Conservation (phyloP, 805 yeast genomes). For the Candida loeiensis region DNA sequence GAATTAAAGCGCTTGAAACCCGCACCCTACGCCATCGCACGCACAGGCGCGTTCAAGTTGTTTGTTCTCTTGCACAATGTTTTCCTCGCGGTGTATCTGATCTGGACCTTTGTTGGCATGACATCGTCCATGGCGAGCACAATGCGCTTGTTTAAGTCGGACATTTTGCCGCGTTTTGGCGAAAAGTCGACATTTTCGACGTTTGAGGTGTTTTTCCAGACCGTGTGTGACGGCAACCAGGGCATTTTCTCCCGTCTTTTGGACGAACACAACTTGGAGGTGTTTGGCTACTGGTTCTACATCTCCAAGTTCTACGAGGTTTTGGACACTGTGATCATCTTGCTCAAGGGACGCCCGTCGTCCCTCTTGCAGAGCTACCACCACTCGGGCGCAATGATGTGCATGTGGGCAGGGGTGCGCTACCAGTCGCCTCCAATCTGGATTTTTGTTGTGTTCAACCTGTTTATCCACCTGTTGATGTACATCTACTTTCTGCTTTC, state of each 20-base stretch:
- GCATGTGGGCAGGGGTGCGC: constrained; percentile 78
- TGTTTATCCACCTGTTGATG: constrained; percentile 75
- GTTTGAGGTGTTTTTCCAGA: constrained; percentile 52
- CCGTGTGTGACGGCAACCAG: constrained; percentile 56
- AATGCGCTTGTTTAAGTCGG: constrained; percentile 21
- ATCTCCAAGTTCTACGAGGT: constrained; percentile 71
- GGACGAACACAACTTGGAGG: constrained; percentile 39
- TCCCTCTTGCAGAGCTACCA: constrained; percentile 69
- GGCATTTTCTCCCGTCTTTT: constrained; percentile 49
- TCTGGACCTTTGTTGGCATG: constrained; percentile 73
- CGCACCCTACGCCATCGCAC: constrained; percentile 52
- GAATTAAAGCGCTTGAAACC: constrained; percentile 41
- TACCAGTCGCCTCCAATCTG: constrained; percentile 72
- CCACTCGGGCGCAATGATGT: constrained; percentile 76
- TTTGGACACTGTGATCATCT: constrained; percentile 61
- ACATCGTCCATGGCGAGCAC: constrained; percentile 45
- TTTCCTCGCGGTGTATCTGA: constrained; percentile 60
- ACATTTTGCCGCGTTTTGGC: constrained; percentile 12
- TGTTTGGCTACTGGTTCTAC: constrained; percentile 65
- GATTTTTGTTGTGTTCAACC: constrained; percentile 76
- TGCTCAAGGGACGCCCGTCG: constrained; percentile 64
- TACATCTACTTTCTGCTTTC: constrained; percentile 64
- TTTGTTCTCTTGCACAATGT: constrained; percentile 61
- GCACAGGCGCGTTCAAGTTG: constrained; percentile 42
- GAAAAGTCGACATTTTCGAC: constrained; percentile 10